Conservation (phyloP, 768 basidiomycete genomes). For the Suillus luteus region DNA sequence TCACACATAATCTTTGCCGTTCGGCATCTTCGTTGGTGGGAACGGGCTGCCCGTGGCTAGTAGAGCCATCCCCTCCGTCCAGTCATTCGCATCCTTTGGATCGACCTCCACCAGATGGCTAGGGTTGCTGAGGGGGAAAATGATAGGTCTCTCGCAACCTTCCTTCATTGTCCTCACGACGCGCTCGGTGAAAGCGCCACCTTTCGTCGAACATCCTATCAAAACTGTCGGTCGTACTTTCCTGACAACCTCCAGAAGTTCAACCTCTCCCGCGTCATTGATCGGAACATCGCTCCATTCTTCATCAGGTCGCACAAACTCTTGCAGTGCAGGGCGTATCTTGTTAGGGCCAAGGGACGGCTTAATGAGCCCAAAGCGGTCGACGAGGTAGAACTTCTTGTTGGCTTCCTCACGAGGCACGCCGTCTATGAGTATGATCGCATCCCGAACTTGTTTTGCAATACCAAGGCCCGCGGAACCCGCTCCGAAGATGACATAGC, state of each 20-base stretch:
- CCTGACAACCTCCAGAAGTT: conserved; percentile 69
- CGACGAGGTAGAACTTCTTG: conserved; percentile 70
- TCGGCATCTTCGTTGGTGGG: conserved; percentile 65
- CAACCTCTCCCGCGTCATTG: conserved; percentile 44
- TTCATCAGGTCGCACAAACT: conserved; percentile 58
- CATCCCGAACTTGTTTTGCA: conserved; percentile 72
- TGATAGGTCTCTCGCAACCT: conserved; percentile 72
- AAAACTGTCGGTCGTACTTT: conserved; percentile 77
- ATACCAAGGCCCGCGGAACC: conserved; percentile 86
- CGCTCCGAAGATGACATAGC: conserved; percentile 77
- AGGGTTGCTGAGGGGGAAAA: conserved; percentile 85
- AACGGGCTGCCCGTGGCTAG: conserved; percentile 88
- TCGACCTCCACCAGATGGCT: conserved; percentile 74
- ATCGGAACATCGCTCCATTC: conserved; percentile 50
- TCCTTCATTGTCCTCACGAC: conserved; percentile 69
- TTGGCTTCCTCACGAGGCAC: conserved; percentile 60
- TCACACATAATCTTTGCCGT: conserved; percentile 66
- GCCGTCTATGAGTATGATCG: conserved; percentile 59
- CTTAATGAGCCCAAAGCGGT: conserved; percentile 65
- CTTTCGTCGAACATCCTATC: conserved; percentile 81
- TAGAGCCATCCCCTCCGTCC: conserved; percentile 80
- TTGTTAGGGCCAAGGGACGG: conserved; percentile 44
- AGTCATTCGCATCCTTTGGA: conserved; percentile 69
- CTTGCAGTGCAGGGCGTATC: conserved; percentile 48
- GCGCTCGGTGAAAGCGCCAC: conserved; percentile 77